A percentile compares a stretch with the other conserved stretches of the same genome.
phyloP scores from a whole-genome alignment of 768 basidiomycete genomes.

The Tricholoma hemisulphureum region DNA sequence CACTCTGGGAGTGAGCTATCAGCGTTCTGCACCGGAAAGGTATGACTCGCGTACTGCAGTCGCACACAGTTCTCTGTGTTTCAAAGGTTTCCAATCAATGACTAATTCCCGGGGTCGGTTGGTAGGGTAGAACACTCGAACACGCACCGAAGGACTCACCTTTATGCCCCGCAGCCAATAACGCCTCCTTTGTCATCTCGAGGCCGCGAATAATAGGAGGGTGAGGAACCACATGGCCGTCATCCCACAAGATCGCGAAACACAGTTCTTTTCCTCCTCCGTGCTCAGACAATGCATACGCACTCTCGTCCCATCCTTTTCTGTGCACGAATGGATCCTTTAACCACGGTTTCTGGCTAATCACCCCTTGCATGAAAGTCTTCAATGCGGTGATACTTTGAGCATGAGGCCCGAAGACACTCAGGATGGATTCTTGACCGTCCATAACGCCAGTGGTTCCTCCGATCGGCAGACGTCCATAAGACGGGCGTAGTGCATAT shows the following conservation, averaged over 20 bases:
- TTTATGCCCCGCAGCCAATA: constrained; percentile 61
- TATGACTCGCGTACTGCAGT: constrained; percentile 35
- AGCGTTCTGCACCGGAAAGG: too few species aligned
- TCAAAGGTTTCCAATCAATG: constrained; percentile 63
- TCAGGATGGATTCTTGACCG: constrained; percentile 69
- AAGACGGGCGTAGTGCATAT: constrained; percentile 72
- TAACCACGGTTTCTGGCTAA: constrained; percentile 61
- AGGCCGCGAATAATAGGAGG: constrained; percentile 66
- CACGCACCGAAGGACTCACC: constrained; percentile 35
- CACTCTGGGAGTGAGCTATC: constrained; percentile 22
- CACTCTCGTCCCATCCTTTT: constrained; percentile 61
- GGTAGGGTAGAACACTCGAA: neutral
- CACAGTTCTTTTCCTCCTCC: constrained; percentile 50
- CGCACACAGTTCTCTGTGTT: constrained; percentile 47
- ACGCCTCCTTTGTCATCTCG: constrained; percentile 51
- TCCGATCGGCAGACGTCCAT: constrained; percentile 67
- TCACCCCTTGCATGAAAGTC: constrained; percentile 62
- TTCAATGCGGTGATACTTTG: constrained; percentile 59
- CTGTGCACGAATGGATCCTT: constrained; percentile 58
- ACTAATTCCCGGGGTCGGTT: constrained; percentile 38
- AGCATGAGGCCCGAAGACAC: constrained; percentile 74
- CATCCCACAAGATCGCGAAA: constrained; percentile 66
- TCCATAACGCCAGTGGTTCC: constrained; percentile 62
- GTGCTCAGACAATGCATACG: constrained; percentile 59
- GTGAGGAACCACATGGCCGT: constrained; percentile 57